A percentile compares a stretch with the other conserved stretches of the same genome.
phyloP scores from a whole-genome alignment of 2,329 filamentous ascomycete genomes.

The Curvularia spicifera region DNA sequence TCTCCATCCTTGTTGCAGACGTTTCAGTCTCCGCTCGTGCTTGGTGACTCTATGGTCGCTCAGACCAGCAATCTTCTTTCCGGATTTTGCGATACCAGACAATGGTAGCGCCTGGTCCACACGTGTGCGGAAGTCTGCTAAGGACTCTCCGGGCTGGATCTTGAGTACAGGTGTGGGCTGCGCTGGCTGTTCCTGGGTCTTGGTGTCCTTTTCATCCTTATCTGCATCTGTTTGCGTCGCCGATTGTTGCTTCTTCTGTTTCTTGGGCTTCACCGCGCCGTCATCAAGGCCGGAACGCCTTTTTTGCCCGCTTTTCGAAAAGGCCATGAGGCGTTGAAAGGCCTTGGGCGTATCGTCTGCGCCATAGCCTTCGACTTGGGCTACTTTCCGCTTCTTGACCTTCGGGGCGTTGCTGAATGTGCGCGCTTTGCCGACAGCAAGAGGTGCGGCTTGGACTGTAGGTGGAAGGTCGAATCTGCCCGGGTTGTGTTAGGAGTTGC shows the following conservation, averaged over 20 bases:
- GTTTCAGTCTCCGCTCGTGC: conserved; percentile 79
- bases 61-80: conserved; percentile 68
- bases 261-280: conserved; percentile 60
- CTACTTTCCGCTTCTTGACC: conserved; percentile 47
- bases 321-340: conserved; percentile 84
- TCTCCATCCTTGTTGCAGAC: conserved; percentile 65
- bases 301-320: conserved; percentile 63
- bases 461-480: conserved; percentile 67
- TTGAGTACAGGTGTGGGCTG: conserved; percentile 22
- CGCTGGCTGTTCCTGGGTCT: conserved; percentile 32
- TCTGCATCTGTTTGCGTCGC: conserved; percentile 9
- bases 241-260: conserved; percentile 51
- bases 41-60: conserved; percentile 73
- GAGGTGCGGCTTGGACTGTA: conserved; percentile 63
- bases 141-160: conserved; percentile 81
- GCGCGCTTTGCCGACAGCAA: conserved; percentile 59
- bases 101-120: conserved; percentile 87
- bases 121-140: conserved; percentile 80
- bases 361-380: conserved; percentile 59
- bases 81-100: conserved; percentile 66
- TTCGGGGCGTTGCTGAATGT: conserved; percentile 43
- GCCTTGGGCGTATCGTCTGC: conserved; percentile 85
- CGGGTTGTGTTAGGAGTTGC: conserved; percentile 47
- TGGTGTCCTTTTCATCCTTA: conserved; percentile 19
- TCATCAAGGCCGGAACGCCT: conserved; percentile 70